A percentile compares a stretch with the other conserved stretches of the same genome.
Conservation (phyloP, 495 filamentous ascomycete species). For the Penicillium chermesinum region DNA sequence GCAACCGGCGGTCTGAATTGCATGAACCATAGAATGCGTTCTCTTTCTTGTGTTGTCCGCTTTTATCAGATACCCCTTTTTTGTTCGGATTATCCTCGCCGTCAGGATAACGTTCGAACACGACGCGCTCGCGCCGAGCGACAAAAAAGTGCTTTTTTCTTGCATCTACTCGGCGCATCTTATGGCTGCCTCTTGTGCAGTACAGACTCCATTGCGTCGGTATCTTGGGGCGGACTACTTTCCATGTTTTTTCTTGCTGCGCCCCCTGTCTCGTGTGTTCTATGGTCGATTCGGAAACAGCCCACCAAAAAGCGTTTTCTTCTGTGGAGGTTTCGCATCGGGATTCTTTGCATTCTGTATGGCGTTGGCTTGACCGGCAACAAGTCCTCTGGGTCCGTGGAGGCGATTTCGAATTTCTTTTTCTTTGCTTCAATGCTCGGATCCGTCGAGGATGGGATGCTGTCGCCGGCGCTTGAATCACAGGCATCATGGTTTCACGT, state of each 20-base stretch:
- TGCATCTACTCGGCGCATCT: conserved; percentile 41
- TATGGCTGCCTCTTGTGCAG: conserved; percentile 41
- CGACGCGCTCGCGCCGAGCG: conserved; percentile 38
- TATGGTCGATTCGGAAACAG: conserved; percentile 14
- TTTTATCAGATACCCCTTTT: conserved; percentile 58
- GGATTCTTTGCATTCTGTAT: conserved; percentile 45
- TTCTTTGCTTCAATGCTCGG: conserved; percentile 33
- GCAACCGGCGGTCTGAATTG: conserved; percentile 48
- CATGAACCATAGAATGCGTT: conserved; percentile 81
- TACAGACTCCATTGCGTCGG: conserved; percentile 48
- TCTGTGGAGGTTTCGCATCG: conserved; percentile 31
- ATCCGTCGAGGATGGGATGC: conserved; percentile 39
- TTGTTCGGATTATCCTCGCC: conserved; percentile 34
- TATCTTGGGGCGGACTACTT: conserved; percentile 46
- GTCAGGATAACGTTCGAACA: conserved; percentile 37
- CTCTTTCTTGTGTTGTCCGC: conserved; percentile 51
- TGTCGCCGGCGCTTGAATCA: conserved; percentile 35
- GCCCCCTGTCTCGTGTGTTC: conserved; percentile 22
- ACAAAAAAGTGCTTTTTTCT: conserved; percentile 44
- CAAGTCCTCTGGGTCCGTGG: conserved; percentile 37
- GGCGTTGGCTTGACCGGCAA: conserved; percentile 51
- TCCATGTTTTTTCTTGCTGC: conserved; percentile 27
- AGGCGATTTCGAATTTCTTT: conserved; percentile 30
- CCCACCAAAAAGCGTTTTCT: conserved; percentile 19
- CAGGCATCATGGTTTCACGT: conserved; percentile 17